A percentile compares a stretch with the other conserved stretches of the same genome.
phyloP scores from a whole-genome alignment of 306 rosid species.

The Biancaea sappan region DNA sequence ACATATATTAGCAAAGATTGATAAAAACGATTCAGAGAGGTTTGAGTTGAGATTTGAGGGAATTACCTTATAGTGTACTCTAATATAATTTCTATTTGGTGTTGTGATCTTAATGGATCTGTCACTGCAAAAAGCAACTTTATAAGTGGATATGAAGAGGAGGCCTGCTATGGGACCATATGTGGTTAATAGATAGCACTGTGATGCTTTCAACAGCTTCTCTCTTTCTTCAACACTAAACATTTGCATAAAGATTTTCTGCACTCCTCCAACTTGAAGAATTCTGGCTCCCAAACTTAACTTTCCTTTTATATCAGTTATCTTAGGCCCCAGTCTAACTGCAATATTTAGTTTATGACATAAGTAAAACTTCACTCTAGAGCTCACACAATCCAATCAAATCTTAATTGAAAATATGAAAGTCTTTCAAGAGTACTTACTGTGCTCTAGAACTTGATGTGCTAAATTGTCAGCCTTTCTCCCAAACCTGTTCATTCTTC shows the following conservation, averaged over 20 bases:
- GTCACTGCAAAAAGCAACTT: conserved; percentile 2
- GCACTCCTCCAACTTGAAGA: conserved; percentile 51
- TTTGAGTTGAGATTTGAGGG: not conserved
- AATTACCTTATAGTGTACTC: conserved; percentile 4
- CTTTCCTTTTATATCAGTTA: conserved; percentile 56
- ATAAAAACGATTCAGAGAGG: not conserved
- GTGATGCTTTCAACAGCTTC: conserved; percentile 49
- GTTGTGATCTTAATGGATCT: conserved; percentile 1
- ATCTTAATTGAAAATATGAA: not conserved
- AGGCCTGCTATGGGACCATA: conserved; percentile 52
- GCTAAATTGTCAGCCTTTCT: conserved; percentile 29
- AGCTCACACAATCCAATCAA: not conserved
- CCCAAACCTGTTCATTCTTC: conserved; percentile 29
- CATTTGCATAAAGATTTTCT: conserved; percentile 43
- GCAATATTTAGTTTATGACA: conserved; percentile 13
- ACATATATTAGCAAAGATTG: not conserved
- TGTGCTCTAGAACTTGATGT: conserved; percentile 33
- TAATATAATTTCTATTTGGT: not conserved
- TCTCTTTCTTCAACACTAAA: conserved; percentile 50
- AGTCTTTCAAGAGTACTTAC: conserved; percentile 1
- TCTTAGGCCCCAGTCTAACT: conserved; percentile 54
- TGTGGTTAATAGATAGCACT: conserved; percentile 61
- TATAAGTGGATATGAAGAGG: not conserved
- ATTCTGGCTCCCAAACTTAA: conserved; percentile 57
- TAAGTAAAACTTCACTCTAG: not conserved